Percentiles rank a stretch among this genome's conserved stretches.
phyloP scores from a whole-genome alignment of 2,329 filamentous ascomycete genomes.

The Macrophomina phaseolina region DNA sequence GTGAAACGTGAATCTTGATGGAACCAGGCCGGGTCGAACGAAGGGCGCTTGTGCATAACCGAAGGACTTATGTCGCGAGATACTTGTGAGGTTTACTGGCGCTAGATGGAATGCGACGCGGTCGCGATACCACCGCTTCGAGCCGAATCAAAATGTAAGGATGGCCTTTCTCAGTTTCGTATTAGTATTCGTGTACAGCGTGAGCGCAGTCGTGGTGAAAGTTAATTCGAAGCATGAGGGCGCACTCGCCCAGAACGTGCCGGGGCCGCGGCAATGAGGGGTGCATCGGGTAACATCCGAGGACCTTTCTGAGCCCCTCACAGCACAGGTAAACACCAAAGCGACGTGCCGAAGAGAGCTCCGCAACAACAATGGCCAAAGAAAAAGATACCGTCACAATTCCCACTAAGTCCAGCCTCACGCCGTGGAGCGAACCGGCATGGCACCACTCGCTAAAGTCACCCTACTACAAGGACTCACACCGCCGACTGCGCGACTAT shows the following conservation, averaged over 20 bases:
- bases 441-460: conserved; percentile 56
- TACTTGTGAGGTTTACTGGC: too few relatives aligned
- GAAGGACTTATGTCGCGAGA: too few relatives aligned
- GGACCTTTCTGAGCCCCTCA: not conserved
- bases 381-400: not conserved
- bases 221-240: not conserved
- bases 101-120: too few relatives aligned
- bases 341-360: not conserved
- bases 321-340: not conserved
- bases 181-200: not conserved
- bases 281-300: conserved; percentile 2
- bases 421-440: conserved; percentile 53
- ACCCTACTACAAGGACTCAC: conserved; percentile 69
- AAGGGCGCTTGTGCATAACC: too few relatives aligned
- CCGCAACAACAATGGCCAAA: not conserved
- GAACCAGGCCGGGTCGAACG: too few relatives aligned
- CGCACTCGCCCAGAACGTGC: not conserved
- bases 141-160: too few relatives aligned
- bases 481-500: conserved; percentile 62
- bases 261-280: conserved; percentile 16
- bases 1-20: too few relatives aligned
- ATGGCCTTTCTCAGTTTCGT: too few relatives aligned
- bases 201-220: not conserved
- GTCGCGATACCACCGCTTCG: too few relatives aligned
- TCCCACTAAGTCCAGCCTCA: not conserved